These are phyloP conservation scores for Hymenoscyphus fructigenus DNA, from an alignment of 2,329 filamentous ascomycete species.

Conservation along the genomic window DNA sequence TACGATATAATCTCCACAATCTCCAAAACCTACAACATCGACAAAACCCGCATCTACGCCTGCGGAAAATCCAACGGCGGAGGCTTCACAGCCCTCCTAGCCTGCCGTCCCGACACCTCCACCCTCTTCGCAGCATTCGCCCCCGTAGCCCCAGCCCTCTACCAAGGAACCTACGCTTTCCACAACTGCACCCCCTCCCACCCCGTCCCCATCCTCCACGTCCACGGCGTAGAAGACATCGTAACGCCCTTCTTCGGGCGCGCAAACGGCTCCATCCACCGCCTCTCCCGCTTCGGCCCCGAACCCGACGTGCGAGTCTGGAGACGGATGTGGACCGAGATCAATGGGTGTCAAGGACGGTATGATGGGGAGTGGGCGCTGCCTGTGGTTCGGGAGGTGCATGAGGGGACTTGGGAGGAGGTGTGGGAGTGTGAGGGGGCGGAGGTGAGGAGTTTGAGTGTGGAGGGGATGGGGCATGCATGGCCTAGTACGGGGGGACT, in stretches of 20 bases:
- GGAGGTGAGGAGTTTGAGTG: slow-evolving; percentile 14
- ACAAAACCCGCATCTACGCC: slow-evolving; percentile 42
- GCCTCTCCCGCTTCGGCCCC: slow-evolving; percentile 3
- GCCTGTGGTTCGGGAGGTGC: slow-evolving; percentile 9
- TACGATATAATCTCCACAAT: slow-evolving; percentile 28
- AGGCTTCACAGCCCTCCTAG: slow-evolving; percentile 41
- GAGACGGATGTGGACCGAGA: slow-evolving; percentile 16
- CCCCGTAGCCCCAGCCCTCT: slow-evolving; percentile 44
- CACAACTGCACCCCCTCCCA: slow-evolving; percentile 14
- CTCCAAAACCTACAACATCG: slow-evolving; percentile 35
- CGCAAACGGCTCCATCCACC: neutral
- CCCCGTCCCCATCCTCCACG: slow-evolving; percentile 6
- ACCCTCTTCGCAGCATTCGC: slow-evolving; percentile 45
- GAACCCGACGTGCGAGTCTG: slow-evolving; percentile 16
- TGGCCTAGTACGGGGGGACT: slow-evolving; percentile 14
- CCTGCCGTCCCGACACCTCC: slow-evolving; percentile 42
- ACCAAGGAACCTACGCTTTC: slow-evolving; percentile 27
- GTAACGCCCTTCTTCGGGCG: slow-evolving; percentile 18
- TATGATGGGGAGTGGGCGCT: slow-evolving; percentile 9
- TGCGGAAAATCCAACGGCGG: slow-evolving; percentile 46
- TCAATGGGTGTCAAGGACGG: slow-evolving; percentile 17
- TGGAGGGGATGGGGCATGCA: slow-evolving; percentile 19
- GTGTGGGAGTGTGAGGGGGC: slow-evolving; percentile 15
- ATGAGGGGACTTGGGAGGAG: slow-evolving; percentile 14
- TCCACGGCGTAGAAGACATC: slow-evolving; percentile 10